Base-by-base conservation (phyloP, 495 filamentous ascomycete species). In the Ramalina intermedia region DNA sequence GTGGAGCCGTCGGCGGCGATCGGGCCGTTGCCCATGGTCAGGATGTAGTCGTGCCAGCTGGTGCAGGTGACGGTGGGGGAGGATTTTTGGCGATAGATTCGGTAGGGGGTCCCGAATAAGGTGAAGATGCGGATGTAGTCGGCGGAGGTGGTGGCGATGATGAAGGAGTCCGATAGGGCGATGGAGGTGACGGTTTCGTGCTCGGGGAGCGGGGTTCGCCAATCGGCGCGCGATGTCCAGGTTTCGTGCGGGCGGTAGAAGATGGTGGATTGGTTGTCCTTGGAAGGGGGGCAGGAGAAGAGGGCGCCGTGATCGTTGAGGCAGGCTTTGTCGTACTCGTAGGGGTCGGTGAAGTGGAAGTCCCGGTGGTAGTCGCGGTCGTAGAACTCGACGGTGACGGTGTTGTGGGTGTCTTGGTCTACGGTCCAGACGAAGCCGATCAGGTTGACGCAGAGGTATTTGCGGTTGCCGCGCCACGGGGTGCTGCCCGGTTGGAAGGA, bases 231-330 rank as follows among this genome's bases (percentile, higher is more conserved):
- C 5, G 84, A 73, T 1, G 88, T 94, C 91, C 91, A 98, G 2
- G 87, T 93, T 63, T 96, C 93, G 58, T 98, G 91, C 0, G 91
- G 93, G 11, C 91, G 80, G 60, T 96, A 98, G 63, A 94, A 93
- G n/a, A 98, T 79, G 27, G 82, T 84, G 0, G 91, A 85, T 23
- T 81, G 80, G 27, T 72, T 72, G 12, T 75, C 73, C 8, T 33
- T 33, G 13, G 70, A 75, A 2, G 88, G 80, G 12, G 75, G 81
- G 56, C 84, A 91, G 1, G 89, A 85, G 61, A 96, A 96, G 1
- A 95, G 71, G 0, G 86, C 74, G 24, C 91, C 91, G 49, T 84
- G 76, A 35, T 94, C 87, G 60, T 87, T 82, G 2, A 84, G 67
- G 56, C 90, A 96, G n/a, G 91, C 90, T 59, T 93, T 93, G 65